phyloP scores from a whole-genome alignment of 257 asterid genomes.

The Nicotiana noctiflora region DNA sequence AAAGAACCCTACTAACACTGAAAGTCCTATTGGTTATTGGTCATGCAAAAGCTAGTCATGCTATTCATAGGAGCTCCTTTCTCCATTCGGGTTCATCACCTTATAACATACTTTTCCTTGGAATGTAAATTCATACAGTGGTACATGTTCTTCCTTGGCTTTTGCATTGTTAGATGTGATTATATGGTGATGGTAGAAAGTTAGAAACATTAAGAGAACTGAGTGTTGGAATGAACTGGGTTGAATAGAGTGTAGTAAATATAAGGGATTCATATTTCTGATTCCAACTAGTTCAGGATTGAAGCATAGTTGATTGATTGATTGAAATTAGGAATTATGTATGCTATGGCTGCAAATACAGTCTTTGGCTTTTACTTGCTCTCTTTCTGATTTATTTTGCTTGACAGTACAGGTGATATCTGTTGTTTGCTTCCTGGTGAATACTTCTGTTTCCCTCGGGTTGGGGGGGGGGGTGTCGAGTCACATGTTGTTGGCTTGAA shows the following conservation, averaged over 20 bases:
- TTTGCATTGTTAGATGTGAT: not conserved
- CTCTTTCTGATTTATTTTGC: too few relatives aligned
- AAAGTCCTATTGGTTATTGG: not conserved
- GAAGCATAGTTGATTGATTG: too few relatives aligned
- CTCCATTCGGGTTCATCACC: too few relatives aligned
- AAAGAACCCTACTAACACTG: constrained; percentile 50
- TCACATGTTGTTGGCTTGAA: not conserved
- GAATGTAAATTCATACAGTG: not conserved
- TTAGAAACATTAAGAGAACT: too few relatives aligned
- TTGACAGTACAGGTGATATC: not conserved
- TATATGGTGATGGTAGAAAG: too few relatives aligned
- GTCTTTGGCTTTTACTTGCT: too few relatives aligned
- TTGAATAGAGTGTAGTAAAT: not conserved
- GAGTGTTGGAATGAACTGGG: not conserved
- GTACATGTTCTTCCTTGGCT: not conserved
- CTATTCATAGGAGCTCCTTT: not conserved
- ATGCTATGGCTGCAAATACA: too few relatives aligned
- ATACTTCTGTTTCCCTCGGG: not conserved
- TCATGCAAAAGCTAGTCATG: too few relatives aligned
- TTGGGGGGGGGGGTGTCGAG: too few relatives aligned
- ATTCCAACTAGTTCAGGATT: not conserved
- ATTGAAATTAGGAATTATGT: too few relatives aligned
- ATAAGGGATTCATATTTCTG: not conserved
- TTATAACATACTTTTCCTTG: too few relatives aligned
- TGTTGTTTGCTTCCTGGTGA: not conserved